These are phyloP conservation scores for Penicillium sp. DNA, from an alignment of 2,329 filamentous ascomycete species.

Conservation along the genomic window DNA sequence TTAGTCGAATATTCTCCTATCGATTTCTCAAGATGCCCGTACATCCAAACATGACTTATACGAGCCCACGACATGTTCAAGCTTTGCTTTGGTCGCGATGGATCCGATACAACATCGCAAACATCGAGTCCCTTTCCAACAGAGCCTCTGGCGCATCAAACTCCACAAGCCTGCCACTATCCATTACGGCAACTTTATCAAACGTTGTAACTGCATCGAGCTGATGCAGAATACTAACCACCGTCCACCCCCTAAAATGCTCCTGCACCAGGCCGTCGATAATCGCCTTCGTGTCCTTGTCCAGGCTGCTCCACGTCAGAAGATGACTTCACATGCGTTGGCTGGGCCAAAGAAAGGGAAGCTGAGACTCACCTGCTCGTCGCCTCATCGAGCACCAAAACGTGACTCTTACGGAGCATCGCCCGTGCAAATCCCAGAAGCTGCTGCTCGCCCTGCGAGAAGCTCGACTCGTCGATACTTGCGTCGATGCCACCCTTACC, in stretches of 20 bases:
- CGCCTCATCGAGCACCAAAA: not conserved
- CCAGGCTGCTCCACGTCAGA: not conserved
- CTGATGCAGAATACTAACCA: not conserved
- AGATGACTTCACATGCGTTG: not conserved
- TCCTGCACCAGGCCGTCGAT: not conserved
- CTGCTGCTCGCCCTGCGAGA: constrained; percentile 77
- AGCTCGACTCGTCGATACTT: constrained; percentile 45
- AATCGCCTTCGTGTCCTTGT: not conserved
- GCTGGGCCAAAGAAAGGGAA: no score
- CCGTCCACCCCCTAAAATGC: not conserved
- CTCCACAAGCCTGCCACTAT: not conserved
- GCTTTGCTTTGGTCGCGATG: not conserved
- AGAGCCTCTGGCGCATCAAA: not conserved
- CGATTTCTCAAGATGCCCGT: no score
- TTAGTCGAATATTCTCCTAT: no score
- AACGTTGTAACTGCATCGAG: not conserved
- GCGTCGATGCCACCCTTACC: constrained; percentile 23
- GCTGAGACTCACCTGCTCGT: not conserved
- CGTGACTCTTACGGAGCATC: constrained; percentile 30
- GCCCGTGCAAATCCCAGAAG: constrained; percentile 74
- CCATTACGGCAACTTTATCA: not conserved
- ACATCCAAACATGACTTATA: no score
- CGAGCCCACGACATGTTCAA: no score
- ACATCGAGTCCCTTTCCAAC: not conserved
- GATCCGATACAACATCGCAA: not conserved